phyloP scores from a whole-genome alignment of 345 rosid genomes.

The Eucalyptus paniculata region DNA sequence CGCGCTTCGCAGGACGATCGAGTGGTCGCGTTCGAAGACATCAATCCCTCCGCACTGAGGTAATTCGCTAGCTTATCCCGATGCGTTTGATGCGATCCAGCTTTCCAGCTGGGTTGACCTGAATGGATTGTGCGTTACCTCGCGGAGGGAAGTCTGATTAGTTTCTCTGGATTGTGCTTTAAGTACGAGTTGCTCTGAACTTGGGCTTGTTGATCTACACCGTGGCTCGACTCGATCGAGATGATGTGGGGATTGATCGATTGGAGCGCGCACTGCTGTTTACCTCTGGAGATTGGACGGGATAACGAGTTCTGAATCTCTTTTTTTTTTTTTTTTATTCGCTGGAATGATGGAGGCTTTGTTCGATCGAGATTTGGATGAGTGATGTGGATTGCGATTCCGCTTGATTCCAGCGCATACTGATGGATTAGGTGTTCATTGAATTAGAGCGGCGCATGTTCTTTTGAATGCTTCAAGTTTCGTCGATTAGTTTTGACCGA shows the following conservation, averaged over 20 bases:
- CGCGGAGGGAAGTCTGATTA: background rate
- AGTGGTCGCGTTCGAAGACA: constrained; percentile 77
- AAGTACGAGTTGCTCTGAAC: no score
- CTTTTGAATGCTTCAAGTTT: background rate
- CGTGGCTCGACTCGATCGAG: background rate
- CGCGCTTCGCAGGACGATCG: constrained; percentile 49
- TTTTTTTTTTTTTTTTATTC: background rate
- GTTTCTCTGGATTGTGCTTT: background rate
- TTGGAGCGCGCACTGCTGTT: background rate
- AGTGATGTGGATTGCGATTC: background rate
- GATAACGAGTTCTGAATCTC: background rate
- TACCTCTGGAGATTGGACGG: background rate
- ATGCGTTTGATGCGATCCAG: constrained; percentile 21
- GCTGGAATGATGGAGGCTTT: background rate
- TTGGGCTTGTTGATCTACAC: background rate
- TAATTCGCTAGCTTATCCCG: background rate
- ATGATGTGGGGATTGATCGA: background rate
- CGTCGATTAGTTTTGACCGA: background rate
- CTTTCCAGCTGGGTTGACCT: background rate
- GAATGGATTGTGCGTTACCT: background rate
- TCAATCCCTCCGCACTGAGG: constrained; percentile 80
- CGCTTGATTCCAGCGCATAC: background rate
- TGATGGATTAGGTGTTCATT: background rate
- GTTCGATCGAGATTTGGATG: background rate
- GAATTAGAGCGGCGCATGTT: background rate